phyloP scores from a whole-genome alignment of 305 asterid genomes.

The Fraxinus velutina region DNA sequence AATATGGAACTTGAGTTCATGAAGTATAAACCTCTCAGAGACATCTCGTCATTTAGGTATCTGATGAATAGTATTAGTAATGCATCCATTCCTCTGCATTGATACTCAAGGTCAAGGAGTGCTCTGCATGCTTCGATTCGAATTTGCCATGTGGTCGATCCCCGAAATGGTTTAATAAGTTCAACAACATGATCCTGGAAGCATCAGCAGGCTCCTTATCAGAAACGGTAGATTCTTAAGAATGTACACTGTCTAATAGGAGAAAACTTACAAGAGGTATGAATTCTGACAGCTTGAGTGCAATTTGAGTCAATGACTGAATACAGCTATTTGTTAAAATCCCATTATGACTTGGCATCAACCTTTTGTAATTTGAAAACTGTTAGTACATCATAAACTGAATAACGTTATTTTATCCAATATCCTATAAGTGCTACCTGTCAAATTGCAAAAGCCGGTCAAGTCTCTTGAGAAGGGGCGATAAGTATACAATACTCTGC shows the following conservation, averaged over 20 bases:
- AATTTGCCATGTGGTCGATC: constrained; percentile 64
- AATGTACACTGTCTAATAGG: constrained; percentile 14
- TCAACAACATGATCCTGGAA: constrained; percentile 67
- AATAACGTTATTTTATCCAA: constrained; percentile 3
- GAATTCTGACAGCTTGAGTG: constrained; percentile 80
- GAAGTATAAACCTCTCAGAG: constrained; percentile 67
- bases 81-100: constrained; percentile 75
- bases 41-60: constrained; percentile 64
- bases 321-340: constrained; percentile 80
- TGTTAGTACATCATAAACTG: constrained; percentile 12
- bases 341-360: constrained; percentile 99
- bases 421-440: constrained; percentile 50
- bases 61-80: constrained; percentile 65
- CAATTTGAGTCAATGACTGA: constrained; percentile 76
- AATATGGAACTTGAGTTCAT: background rate
- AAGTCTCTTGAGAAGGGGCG: constrained; percentile 92
- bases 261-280: constrained; percentile 72
- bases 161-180: constrained; percentile 64
- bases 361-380: constrained; percentile 41
- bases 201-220: constrained; percentile 29
- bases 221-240: constrained; percentile 24
- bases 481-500: constrained; percentile 69
- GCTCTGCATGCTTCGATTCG: constrained; percentile 81
- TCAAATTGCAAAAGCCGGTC: constrained; percentile 95
- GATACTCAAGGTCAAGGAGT: constrained; percentile 88